Base-by-base conservation (phyloP, 192 early-diverging fungal genomes). In the Podila epigama region DNA sequence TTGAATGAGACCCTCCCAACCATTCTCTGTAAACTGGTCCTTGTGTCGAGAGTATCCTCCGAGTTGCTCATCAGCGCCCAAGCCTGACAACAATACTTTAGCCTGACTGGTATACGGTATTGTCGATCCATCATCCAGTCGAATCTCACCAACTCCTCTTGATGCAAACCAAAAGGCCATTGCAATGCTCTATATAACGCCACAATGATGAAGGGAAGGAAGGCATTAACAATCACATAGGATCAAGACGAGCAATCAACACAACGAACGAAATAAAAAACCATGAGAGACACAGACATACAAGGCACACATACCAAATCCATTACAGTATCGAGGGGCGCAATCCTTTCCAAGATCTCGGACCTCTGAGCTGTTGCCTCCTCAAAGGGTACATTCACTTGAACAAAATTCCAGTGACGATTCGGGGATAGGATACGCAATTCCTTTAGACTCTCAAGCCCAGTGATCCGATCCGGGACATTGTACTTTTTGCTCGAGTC, bases 81-180 rank as follows among this genome's bases (percentile, higher is more conserved):
- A 81, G 5, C 97, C 97, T 54, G 92, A 89, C 2, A 98, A 68
- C 27, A 97, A 61, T 15, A 98, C 95, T 41, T 88, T 84, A 22
- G 96, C 90, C 11, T 68, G 70, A 51, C 92, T 92, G 5, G 75
- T 52, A 69, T 93, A 95, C 9, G 81, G 61, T 18, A 58, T 63
- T 34, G 66, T 60, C 33, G 68, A 57, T 22, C 40, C 62, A 6
- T 71, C n/a, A 2, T 64, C 56, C 15, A 64, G 58, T 41, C 65
- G 57, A 66, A 71, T 67, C 27, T 50, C 66, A 52, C 94, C 94
- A 33, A 68, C 58, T 0, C 95, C 96, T n/a, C 95, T 84, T 27
- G 92, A 82, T 2, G 95, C 97, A 86, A 97, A 98, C 96, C 95
- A 98, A 57, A 98, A 88, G 0, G 97, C 96, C 85, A 97, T 91